A percentile compares a stretch with the other conserved stretches of the same genome.
phyloP scores from a whole-genome alignment of 1,139 yeast genomes.

The Yamadazyma kanchanaburiensis region DNA sequence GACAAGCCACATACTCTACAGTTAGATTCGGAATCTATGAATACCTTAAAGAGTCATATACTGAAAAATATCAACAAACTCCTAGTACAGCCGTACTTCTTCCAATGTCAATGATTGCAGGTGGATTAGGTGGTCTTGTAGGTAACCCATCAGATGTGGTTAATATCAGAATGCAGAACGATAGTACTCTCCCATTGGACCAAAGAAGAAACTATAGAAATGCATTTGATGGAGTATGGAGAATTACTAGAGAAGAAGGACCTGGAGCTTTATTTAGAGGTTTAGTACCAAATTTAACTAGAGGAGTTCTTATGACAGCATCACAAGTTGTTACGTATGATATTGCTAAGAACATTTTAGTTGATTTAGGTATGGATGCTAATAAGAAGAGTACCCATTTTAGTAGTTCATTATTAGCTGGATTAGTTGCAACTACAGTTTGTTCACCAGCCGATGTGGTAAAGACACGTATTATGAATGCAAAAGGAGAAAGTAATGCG shows the following conservation, averaged over 20 bases:
- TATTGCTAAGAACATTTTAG: slow-evolving; percentile 62
- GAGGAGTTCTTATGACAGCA: slow-evolving; percentile 88
- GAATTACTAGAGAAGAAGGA: slow-evolving; percentile 64
- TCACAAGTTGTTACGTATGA: slow-evolving; percentile 90
- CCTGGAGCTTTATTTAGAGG: slow-evolving; percentile 66
- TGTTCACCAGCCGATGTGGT: slow-evolving; percentile 93
- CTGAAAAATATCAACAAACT: slow-evolving; percentile 32
- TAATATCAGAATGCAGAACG: slow-evolving; percentile 90
- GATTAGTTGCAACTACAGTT: slow-evolving; percentile 83
- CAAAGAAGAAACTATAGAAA: slow-evolving; percentile 73
- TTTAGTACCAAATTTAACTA: slow-evolving; percentile 67
- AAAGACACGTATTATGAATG: slow-evolving; percentile 83
- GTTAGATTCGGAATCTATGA: slow-evolving; percentile 85
- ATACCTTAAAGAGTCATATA: slow-evolving; percentile 55
- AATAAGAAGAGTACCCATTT: slow-evolving; percentile 70
- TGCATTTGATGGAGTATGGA: slow-evolving; percentile 70
- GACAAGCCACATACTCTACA: slow-evolving; percentile 88
- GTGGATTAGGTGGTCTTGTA: slow-evolving; percentile 77
- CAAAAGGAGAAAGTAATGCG: slow-evolving; percentile 53
- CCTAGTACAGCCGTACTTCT: slow-evolving; percentile 46
- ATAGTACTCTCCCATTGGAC: slow-evolving; percentile 61
- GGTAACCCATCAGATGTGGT: slow-evolving; percentile 90
- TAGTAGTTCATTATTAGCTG: slow-evolving; percentile 72
- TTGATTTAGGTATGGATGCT: slow-evolving; percentile 53
- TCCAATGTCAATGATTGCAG: slow-evolving; percentile 81